Base-by-base conservation (phyloP, 345 rosid genomes). In the Acer saccharum region DNA sequence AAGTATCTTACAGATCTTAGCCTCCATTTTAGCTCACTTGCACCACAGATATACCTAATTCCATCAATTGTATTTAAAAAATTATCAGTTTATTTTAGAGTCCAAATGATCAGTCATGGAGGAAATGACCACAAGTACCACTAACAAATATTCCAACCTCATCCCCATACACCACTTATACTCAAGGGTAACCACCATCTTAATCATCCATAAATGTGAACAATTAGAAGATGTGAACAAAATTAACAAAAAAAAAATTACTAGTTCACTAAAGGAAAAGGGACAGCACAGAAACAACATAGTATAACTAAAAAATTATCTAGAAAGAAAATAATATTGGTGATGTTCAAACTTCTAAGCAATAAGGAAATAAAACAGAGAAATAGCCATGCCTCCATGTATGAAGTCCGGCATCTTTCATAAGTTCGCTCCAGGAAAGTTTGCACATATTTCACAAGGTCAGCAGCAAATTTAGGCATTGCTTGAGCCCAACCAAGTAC, bases 401-500 rank as follows among this genome's bases (percentile, higher is more conserved):
- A 96, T 80, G 98, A 91, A 76, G 98, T 90, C 70, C 98, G 93
- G 65, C 99, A 96, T 89, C 98, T 90, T 87, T 96, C 99, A 82
- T 90, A 94, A 57, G 99, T 91, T 76, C 99, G 91, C 89, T 96
- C 98, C 27, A 96, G 92, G 87, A 94, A 94, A 43, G 98, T 91
- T 85, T 96, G 98, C 84, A 96, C 97, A 86, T 86, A 89, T 81
- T 90, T 92, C 83, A 94, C 95, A 80, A 94, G 92, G 76, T 94
- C 99, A 35, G 90, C 80, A 81, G 99, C 86, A 92, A 96, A 96
- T 87, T 94, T 96, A 63, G 99, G 99, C 98, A 96, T 90, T 68
- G 98, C 97, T 88, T 96, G 98, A 80, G 99, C 99, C 99, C 99
- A 96, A 77, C 97, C 98, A 79, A 94, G 90, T 79, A 96, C 95